phyloP scores from a whole-genome alignment of 2,329 filamentous ascomycete genomes.

The Bipolaris bicolor region DNA sequence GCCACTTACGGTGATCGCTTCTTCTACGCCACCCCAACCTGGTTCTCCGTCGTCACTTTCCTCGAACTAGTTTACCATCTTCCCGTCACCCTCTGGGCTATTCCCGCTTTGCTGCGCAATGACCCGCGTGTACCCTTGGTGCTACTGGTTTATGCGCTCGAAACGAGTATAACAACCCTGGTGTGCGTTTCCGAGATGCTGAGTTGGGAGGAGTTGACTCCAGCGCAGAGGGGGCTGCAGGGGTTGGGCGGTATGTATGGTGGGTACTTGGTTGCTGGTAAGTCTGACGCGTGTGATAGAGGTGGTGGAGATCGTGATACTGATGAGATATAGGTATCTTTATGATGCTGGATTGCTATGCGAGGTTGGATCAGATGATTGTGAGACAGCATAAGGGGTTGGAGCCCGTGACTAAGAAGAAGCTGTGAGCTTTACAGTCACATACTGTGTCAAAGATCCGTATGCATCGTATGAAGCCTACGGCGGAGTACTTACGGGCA shows the following conservation, averaged over 20 bases:
- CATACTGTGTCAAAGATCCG: not conserved
- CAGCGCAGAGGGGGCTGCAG: slow-evolving; percentile 33
- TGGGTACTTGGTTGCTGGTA: slow-evolving; percentile 44
- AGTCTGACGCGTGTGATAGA: slow-evolving; percentile 17
- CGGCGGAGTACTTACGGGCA: not conserved
- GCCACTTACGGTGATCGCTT: slow-evolving; percentile 67
- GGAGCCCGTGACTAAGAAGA: slow-evolving; percentile 40
- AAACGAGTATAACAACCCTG: slow-evolving; percentile 66
- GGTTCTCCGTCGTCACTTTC: slow-evolving; percentile 64
- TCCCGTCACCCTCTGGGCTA: slow-evolving; percentile 65
- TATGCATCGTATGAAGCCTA: not conserved
- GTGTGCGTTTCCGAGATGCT: slow-evolving; percentile 68
- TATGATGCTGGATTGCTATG: slow-evolving; percentile 47
- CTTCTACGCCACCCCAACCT: slow-evolving; percentile 64
- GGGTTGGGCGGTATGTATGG: slow-evolving; percentile 49
- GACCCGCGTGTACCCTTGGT: slow-evolving; percentile 64
- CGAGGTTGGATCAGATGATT: slow-evolving; percentile 39
- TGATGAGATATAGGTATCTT: slow-evolving; percentile 32
- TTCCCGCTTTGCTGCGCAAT: slow-evolving; percentile 62
- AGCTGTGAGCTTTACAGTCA: slow-evolving; percentile 22
- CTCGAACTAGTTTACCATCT: slow-evolving; percentile 68
- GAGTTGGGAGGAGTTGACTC: slow-evolving; percentile 54
- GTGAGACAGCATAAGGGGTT: slow-evolving; percentile 29
- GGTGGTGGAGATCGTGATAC: not conserved
- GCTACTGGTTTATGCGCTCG: slow-evolving; percentile 64